Evolutionary conservation across 495 filamentous ascomycete genomes (phyloP).

Genomic region (Penicillium tannophilum): DNA sequence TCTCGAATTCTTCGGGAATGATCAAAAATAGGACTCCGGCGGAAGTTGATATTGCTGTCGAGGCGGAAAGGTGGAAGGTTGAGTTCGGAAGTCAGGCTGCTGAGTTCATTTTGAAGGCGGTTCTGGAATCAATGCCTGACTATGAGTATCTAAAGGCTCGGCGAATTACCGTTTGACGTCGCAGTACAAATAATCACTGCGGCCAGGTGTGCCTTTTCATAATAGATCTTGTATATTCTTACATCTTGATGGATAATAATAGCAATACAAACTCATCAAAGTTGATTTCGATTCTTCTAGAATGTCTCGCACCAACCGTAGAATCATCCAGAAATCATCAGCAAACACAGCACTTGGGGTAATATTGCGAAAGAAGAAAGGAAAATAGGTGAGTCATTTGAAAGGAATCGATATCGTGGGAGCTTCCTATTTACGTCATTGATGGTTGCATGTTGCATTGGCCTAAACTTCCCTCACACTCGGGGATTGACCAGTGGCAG

Average conservation of each 20-base stretch:
- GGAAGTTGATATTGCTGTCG: constrained; percentile 38
- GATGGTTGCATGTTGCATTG: background rate
- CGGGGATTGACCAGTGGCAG: constrained; percentile 32
- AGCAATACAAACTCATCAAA: background rate
- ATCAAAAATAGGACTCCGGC: constrained; percentile 35
- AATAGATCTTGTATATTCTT: too few relatives aligned
- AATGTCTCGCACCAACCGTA: background rate
- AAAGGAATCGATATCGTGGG: constrained; percentile 17
- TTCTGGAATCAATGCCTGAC: constrained; percentile 45
- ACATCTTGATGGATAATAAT: background rate
- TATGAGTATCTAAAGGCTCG: constrained; percentile 48
- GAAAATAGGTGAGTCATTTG: background rate
- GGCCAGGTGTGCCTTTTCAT: too few relatives aligned
- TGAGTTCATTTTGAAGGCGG: constrained; percentile 35
- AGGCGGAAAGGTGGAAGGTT: constrained; percentile 29
- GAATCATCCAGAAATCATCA: background rate
- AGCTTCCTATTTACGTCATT: constrained; percentile 24
- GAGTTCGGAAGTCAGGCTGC: constrained; percentile 22
- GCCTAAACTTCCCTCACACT: constrained; percentile 43
- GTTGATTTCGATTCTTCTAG: background rate
- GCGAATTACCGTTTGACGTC: constrained; percentile 7
- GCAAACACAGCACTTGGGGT: background rate
- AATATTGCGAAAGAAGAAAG: background rate
- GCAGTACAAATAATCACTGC: too few relatives aligned
- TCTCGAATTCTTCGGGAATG: constrained; percentile 38